A percentile compares a stretch with the other conserved stretches of the same genome.
Evolutionary conservation across 106 monocot species (phyloP).

Genomic region (Dendrobium chrysotoxum): DNA sequence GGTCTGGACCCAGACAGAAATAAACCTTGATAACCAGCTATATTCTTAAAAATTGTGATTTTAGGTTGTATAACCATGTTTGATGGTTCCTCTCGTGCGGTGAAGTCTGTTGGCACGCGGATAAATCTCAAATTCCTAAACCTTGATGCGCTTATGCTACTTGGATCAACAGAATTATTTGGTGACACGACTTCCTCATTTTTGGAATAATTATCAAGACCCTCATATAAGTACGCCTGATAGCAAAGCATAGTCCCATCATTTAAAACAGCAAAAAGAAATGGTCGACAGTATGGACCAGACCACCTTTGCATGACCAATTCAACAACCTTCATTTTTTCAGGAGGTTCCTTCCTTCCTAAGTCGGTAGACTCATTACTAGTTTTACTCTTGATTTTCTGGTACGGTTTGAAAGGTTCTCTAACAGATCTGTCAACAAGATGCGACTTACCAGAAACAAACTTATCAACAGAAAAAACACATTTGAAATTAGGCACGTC

Average conservation of each 20-base stretch:
- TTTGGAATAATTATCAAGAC: constrained; percentile 37
- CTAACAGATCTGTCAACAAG: constrained; percentile 49
- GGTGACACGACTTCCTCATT: constrained; percentile 31
- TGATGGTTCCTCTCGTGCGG: constrained; percentile 47
- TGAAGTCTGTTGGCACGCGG: constrained; percentile 51
- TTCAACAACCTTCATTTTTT: constrained; percentile 61
- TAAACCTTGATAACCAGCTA: constrained; percentile 87
- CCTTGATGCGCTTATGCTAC: constrained; percentile 36
- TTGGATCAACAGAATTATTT: constrained; percentile 23
- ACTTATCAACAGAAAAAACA: constrained; percentile 71
- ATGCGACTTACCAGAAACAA: constrained; percentile 64
- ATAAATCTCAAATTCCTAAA: constrained; percentile 91
- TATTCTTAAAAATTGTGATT: constrained; percentile 76
- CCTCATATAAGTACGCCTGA: constrained; percentile 81
- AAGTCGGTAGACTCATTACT: constrained; percentile 18
- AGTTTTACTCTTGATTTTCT: constrained; percentile 16
- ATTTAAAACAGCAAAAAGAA: constrained; percentile 77
- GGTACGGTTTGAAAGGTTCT: constrained; percentile 18
- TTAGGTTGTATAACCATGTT: constrained; percentile 34
- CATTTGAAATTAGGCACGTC: constrained; percentile 79
- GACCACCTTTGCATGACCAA: constrained; percentile 90
- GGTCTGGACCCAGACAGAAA: constrained; percentile 86
- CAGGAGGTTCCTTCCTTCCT: constrained; percentile 35
- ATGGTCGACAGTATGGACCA: constrained; percentile 70
- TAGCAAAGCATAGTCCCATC: constrained; percentile 91